phyloP scores from a whole-genome alignment of 2,329 filamentous ascomycete genomes.

The Aspergillus sp. region DNA sequence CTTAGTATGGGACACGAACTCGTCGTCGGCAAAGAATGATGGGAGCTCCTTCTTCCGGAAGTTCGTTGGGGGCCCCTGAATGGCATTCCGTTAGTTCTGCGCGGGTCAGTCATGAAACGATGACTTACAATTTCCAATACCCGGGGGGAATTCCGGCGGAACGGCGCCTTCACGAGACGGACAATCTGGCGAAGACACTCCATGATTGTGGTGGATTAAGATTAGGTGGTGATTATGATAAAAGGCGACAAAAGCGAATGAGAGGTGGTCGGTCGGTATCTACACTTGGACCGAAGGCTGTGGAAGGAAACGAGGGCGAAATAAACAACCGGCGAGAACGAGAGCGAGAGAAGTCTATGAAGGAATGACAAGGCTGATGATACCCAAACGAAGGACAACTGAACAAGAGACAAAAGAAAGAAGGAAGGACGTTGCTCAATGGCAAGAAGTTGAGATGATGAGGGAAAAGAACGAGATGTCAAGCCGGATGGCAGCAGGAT shows the following conservation, averaged over 20 bases:
- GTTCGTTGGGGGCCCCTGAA: conserved; percentile 44
- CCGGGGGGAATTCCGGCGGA: conserved; percentile 26
- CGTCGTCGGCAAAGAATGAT: conserved; percentile 39
- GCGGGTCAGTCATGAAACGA: too few relatives aligned
- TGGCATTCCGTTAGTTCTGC: conserved; percentile 6
- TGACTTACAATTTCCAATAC: conserved; percentile 36
- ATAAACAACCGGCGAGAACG: too few relatives aligned
- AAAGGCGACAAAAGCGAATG: not conserved
- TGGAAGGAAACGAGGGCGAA: not conserved
- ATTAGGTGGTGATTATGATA: conserved; percentile 1
- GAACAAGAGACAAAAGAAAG: conserved; percentile 8
- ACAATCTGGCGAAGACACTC: conserved; percentile 37
- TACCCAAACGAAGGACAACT: too few relatives aligned
- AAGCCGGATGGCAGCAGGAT: not conserved
- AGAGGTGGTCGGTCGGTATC: conserved; percentile 2
- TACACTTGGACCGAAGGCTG: conserved; percentile 6
- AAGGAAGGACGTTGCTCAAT: conserved; percentile 9
- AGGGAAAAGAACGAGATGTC: conserved; percentile 21
- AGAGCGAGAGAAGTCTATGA: not conserved
- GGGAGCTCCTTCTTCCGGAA: conserved; percentile 44
- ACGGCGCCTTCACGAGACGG: conserved; percentile 33
- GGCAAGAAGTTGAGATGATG: conserved; percentile 10
- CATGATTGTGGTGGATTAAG: conserved; percentile 25
- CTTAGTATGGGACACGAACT: too few relatives aligned
- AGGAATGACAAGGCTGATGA: not conserved